Base-by-base conservation (phyloP, 306 rosid genomes). In the Canavalia ensiformis region DNA sequence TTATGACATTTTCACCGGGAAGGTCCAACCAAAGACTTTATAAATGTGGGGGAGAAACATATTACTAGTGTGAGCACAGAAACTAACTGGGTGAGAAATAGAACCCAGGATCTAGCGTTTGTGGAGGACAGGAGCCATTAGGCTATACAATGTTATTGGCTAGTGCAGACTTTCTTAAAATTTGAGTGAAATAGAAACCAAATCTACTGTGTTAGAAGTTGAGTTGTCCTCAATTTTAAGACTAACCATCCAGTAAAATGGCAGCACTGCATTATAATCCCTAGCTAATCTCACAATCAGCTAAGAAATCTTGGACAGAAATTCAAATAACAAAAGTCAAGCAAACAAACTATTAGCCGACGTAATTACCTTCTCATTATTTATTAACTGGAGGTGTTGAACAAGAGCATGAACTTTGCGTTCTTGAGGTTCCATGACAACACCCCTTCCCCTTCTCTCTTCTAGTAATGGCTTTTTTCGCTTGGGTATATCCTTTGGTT, bases 361-460 rank as follows among this genome's bases (percentile, higher is more conserved):
- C 69, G 58, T 47, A 58, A 54, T 11, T 83, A 93, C 99, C 95
- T 90, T 92, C 44, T 88, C 92, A n/a, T 83, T 86, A 30, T 68
- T 67, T 34, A 95, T 87, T 44, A 89, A 76, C 33, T 84, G 89
- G 30, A 86, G 87, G 35, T 91, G 94, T 62, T 93, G 98, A 85
- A 91, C 88, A 84, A 89, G 85, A 51, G 92, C 84, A 50, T 63
- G 92, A 63, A 89, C 84, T 86, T 93, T 88, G 12, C 89, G 90
- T 80, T 93, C 93, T 2, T 63, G 87, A 66, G 94, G 89, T 71
- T 95, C 99, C 92, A 84, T 69, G 42, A 93, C 84, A 73, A 91
- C 94, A 74, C 93, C 97, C 79, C 85, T 90, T 88, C 83, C 92
- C 84, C 98, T 91, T 90, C 88, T 88, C 18, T 81, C 62, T 37